Evolutionary conservation across 176 grass and related monocot genomes (phyloP), one percentile per base, ranked within the genome.

Genomic region (Saccharum spontaneum): DNA sequence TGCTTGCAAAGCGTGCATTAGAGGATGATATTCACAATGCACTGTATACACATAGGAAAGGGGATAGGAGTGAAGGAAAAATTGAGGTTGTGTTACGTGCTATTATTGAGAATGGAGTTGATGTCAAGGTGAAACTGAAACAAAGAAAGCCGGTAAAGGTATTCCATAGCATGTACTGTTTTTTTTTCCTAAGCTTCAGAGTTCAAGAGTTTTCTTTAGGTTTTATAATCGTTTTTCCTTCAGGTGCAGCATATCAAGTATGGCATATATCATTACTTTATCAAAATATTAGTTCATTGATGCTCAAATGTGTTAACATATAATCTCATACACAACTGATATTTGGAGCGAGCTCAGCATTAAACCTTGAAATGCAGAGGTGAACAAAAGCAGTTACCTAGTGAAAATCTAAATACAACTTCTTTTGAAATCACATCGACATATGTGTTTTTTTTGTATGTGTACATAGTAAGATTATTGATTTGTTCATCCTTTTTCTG

Each of bases 91-190:
- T 94, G 39, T 72, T 94, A 44, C 37, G 37, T 37, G 37, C 33
- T 38, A 91, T 94, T 57, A 89, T 77, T 62, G 87, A 91, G 13
- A 83, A 94, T 83, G 92, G 92, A 84, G 87, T 94, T 26, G 84
- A 89, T 87, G 85, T 94, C 69, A 94, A 91, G 78, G 92, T 94
- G 82, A 94, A 94, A 84, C 82, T 94, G 67, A 91, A 91, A 72
- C 89, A 87, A 77, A 87, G 69, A 65, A 87, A 64, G 16, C 65
- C 18, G 6, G 41, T 54, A 69, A 89, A 87, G 92, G 86, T 90
- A 80, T 54, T 61, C 22, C 41, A 3, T 23, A 76, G 22, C 20
- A 59, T 12, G 36, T 43, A 2, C n/a, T 40, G 23, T 75, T 17
- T 76, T 66, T 48, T 73, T 46, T 24, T 69, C 50, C 50, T 73